Percentiles rank a stretch among this genome's conserved stretches.
phyloP scores from a whole-genome alignment of 257 asterid species.

The Thymus quinquecostatus region DNA sequence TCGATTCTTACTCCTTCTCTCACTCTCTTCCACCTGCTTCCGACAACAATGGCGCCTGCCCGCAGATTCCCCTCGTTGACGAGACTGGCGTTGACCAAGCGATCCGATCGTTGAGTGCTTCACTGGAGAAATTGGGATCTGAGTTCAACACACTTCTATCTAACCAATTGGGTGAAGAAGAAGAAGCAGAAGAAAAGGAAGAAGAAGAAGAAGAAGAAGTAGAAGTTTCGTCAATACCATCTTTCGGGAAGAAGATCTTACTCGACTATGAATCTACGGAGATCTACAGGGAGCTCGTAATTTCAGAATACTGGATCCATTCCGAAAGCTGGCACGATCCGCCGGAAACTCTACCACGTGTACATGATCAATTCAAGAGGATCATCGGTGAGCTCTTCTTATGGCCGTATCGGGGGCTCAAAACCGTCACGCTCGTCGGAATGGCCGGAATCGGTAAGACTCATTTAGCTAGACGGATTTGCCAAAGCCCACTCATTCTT shows the following conservation, averaged over 20 bases:
- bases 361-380: conserved; percentile 28
- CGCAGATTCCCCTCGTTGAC: no score
- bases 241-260: no score
- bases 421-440: conserved; percentile 47
- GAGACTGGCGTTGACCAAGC: no score
- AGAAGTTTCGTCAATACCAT: not conserved
- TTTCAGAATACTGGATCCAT: no score
- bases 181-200: not conserved
- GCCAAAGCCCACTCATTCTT: not conserved
- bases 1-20: not conserved
- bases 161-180: not conserved
- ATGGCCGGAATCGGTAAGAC: conserved; percentile 65
- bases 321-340: no score
- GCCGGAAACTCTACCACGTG: no score
- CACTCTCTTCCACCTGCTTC: not conserved
- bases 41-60: no score
- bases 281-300: no score
- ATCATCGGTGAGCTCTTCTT: conserved; percentile 15
- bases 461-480: not conserved
- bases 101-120: no score
- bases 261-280: no score
- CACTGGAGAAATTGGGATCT: no score
- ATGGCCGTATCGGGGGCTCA: not conserved
- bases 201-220: not conserved
- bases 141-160: no score